Evolutionary conservation across 1,284 basidiomycete genomes (phyloP).

Genomic region (Xerocomus amazonicus): DNA sequence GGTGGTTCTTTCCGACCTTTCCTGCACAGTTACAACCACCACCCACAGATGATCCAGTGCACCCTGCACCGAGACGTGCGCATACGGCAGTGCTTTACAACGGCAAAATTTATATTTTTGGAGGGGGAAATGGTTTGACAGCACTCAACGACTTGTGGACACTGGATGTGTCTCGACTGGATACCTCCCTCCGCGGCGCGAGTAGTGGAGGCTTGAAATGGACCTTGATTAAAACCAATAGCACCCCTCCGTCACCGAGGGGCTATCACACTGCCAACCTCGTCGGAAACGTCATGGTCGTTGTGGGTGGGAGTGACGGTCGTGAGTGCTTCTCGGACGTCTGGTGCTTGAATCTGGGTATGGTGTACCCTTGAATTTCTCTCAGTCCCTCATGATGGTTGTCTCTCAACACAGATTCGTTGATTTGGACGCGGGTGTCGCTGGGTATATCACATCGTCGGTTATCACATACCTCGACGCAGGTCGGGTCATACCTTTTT

Average conservation of each 20-base stretch:
- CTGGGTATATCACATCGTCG: conserved; percentile 59
- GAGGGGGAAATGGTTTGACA: conserved; percentile 85
- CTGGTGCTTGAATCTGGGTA: conserved; percentile 83
- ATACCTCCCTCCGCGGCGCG: conserved; percentile 21
- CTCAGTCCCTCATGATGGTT: neutral
- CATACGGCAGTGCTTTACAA: conserved; percentile 81
- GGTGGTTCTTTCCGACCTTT: conserved; percentile 59
- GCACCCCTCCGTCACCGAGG: conserved; percentile 60
- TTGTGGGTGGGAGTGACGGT: conserved; percentile 80
- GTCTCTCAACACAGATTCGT: conserved; percentile 49
- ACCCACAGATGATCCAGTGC: conserved; percentile 20
- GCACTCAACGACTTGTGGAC: conserved; percentile 91
- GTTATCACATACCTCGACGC: conserved; percentile 84
- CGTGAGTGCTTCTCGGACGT: conserved; percentile 82
- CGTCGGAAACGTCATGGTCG: conserved; percentile 79
- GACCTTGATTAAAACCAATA: conserved; percentile 54
- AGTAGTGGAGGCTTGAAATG: conserved; percentile 51
- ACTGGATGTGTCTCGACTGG: conserved; percentile 57
- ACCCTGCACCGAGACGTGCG: conserved; percentile 73
- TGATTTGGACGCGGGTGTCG: conserved; percentile 67
- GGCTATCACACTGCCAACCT: conserved; percentile 92
- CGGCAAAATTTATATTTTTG: conserved; percentile 81
- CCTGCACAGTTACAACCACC: conserved; percentile 14
- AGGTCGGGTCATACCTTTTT: conserved; percentile 92
- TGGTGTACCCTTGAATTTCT: conserved; percentile 20